Evolutionary conservation across 139 green algal species (phyloP), one percentile per base, ranked within the genome.

Genomic region (Nannochloris sp.): DNA sequence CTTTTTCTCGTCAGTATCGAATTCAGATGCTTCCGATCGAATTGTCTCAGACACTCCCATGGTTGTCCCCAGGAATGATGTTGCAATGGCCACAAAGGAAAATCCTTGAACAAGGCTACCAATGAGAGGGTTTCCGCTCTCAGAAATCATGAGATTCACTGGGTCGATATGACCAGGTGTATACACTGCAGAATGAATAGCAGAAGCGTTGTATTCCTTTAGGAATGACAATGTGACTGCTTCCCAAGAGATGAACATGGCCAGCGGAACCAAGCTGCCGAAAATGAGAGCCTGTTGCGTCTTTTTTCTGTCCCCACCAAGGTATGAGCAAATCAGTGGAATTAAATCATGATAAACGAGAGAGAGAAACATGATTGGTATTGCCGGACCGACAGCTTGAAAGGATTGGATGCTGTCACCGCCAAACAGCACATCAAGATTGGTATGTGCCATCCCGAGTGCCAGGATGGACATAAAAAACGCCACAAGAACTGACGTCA

Each of bases 271-370:
- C 4, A 69, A 14, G 25, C 46, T 56, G 30, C 85, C 85, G 43
- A 73, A 11, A 8, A 87, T 2, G 14, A 92, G 60, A 4, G 72
- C 77, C 8, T 44, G 61, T 11, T 77, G 65, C 43, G 50, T 30
- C 9, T 8, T 10, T 13, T 46, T 11, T 8, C 76, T 49, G 68
- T 92, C 76, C 28, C 75, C 81, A 4, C 65, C 71, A 40, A 92
- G 72, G 53, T 84, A 82, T 9, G 66, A 53, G 29, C 76, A 84
- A n/a, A 91, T 59, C 9, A 89, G 69, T 2, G 84, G 85, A 8
- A 89, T 61, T n/a, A 92, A 67, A 55, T 92, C 80, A 63, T 92
- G 85, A 56, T 76, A 92, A 4, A 92, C 85, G 1, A 91, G 63
- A 3, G 85, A 60, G 25, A 92, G 76, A 30, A 89, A 84, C 20